Evolutionary conservation across 2,329 filamentous ascomycete genomes (phyloP).

Genomic region (Fusarium brachygibbosum): DNA sequence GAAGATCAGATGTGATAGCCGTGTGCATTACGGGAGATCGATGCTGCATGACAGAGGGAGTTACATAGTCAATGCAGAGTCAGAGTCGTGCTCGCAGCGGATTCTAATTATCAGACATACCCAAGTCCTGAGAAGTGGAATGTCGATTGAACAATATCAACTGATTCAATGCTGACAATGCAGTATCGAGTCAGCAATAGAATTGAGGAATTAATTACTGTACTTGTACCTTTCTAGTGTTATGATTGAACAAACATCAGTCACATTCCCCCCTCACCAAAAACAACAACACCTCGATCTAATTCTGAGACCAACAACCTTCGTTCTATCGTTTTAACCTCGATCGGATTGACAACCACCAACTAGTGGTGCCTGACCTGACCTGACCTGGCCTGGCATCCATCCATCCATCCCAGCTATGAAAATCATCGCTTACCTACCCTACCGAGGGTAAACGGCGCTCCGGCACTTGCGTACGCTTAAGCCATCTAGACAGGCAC

Average conservation of each 20-base stretch:
- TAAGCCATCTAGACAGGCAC: constrained; percentile 29
- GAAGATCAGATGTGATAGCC: constrained; percentile 41
- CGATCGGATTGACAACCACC: constrained; percentile 21
- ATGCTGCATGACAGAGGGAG: constrained; percentile 45
- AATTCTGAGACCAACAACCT: constrained; percentile 39
- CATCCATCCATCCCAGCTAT: constrained; percentile 2
- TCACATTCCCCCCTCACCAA: constrained; percentile 25
- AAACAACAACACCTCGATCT: constrained; percentile 17
- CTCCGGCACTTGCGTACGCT: constrained; percentile 38
- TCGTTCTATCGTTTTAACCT: constrained; percentile 41
- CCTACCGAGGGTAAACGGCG: constrained; percentile 17
- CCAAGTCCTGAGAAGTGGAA: constrained; percentile 8
- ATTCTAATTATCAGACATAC: constrained; percentile 3
- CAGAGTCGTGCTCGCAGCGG: constrained; percentile 10
- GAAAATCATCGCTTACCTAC: not conserved
- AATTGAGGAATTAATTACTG: not conserved
- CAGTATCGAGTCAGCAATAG: not conserved
- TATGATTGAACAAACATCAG: constrained; percentile 5
- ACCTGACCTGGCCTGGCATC: not conserved
- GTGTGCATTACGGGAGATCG: constrained; percentile 47
- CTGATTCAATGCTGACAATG: constrained; percentile 16
- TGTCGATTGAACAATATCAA: constrained; percentile 16
- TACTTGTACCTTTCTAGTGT: not conserved
- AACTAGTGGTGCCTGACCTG: constrained; percentile 5
- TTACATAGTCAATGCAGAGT: constrained; percentile 21